These are phyloP conservation scores for Tympanopsis confertula DNA, from an alignment of 2,329 filamentous ascomycete species.

Conservation along the genomic window DNA sequence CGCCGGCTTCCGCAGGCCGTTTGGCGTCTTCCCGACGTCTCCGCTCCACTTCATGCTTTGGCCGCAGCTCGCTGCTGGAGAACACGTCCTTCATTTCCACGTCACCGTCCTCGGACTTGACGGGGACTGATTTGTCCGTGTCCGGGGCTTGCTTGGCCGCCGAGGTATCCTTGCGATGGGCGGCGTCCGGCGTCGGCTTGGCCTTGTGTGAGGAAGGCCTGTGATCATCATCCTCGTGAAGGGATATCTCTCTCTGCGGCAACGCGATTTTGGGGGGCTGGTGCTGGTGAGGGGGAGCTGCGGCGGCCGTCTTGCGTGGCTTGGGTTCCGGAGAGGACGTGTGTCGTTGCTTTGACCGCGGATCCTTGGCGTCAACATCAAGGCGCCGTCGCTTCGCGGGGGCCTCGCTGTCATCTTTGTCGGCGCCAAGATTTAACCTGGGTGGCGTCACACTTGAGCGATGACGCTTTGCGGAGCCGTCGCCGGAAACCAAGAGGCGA, in stretches of 20 bases:
- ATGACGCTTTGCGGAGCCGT: conserved; percentile 43
- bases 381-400: conserved; percentile 45
- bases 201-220: too few species aligned
- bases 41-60: conserved; percentile 11
- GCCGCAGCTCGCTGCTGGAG: conserved; percentile 34
- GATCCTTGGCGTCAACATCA: conserved; percentile 40
- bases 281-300: conserved; percentile 4
- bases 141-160: conserved; percentile 23
- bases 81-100: too few species aligned
- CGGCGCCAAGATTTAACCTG: conserved; percentile 29
- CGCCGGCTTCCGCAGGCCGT: conserved; percentile 19
- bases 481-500: conserved; percentile 33
- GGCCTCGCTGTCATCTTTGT: conserved; percentile 39
- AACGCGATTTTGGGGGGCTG: conserved; percentile 18
- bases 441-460: conserved; percentile 48
- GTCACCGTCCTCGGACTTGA: conserved; percentile 44
- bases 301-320: conserved; percentile 13
- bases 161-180: conserved; percentile 27
- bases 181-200: conserved; percentile 19
- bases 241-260: conserved; percentile 20
- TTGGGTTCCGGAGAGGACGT: conserved; percentile 32
- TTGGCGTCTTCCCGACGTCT: conserved; percentile 13
- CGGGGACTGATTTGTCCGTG: conserved; percentile 38
- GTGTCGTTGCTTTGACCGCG: conserved; percentile 24
- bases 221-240: too few species aligned